phyloP scores from a whole-genome alignment of 306 rosid species.

The Castanea mollissima region DNA sequence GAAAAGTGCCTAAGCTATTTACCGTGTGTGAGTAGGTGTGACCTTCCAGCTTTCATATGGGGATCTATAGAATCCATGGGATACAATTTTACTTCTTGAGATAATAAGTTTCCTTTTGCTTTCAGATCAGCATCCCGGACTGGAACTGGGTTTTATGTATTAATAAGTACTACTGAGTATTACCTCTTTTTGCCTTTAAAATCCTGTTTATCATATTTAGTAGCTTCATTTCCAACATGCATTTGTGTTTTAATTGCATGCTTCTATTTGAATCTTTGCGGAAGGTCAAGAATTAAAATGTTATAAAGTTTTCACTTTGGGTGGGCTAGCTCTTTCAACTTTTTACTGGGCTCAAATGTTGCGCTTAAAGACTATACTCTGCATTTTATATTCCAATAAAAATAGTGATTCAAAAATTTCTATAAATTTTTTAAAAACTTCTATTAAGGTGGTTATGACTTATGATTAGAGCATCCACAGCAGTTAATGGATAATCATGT shows the following conservation, averaged over 20 bases:
- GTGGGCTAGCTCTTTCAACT: not conserved
- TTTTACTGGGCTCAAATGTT: not conserved
- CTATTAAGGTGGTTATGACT: too few species aligned
- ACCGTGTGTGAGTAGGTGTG: conserved; percentile 10
- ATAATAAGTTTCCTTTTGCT: conserved; percentile 5
- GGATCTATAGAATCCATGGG: conserved; percentile 3
- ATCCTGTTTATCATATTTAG: not conserved
- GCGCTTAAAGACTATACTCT: too few species aligned
- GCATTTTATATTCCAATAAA: too few species aligned
- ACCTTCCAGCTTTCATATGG: conserved; percentile 1
- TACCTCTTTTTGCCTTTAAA: not conserved
- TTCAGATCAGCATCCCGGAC: conserved; percentile 10
- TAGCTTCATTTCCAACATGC: not conserved
- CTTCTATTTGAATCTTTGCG: not conserved
- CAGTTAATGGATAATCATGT: too few species aligned
- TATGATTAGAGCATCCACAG: too few species aligned
- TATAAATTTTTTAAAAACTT: too few species aligned
- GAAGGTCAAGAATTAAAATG: not conserved
- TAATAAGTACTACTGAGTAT: conserved; percentile 7
- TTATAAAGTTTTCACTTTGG: too few species aligned
- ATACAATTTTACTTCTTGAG: conserved; percentile 10
- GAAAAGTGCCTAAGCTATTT: conserved; percentile 22
- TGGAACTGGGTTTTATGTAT: conserved; percentile 15
- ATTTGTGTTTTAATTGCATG: not conserved
- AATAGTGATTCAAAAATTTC: too few species aligned